Evolutionary conservation across 129 eudicot species (phyloP).

Genomic region (Cynara cardunculus): DNA sequence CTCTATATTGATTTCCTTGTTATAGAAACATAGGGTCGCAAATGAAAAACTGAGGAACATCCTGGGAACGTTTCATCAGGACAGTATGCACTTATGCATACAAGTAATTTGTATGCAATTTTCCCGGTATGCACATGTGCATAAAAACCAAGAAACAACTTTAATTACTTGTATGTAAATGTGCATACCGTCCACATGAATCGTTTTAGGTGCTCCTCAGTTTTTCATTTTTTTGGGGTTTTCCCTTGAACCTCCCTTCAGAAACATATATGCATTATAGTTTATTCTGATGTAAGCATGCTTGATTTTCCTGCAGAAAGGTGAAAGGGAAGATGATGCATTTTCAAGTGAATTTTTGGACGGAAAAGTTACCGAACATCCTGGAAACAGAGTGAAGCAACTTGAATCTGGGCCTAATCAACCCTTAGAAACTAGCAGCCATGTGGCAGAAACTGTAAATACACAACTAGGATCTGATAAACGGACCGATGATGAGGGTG

Average conservation of each 20-base stretch:
- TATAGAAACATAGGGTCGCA: too few relatives aligned
- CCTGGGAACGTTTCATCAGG: too few relatives aligned
- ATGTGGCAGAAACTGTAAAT: constrained; percentile 30
- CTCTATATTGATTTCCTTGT: not conserved
- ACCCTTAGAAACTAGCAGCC: constrained; percentile 28
- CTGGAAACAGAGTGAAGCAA: constrained; percentile 28
- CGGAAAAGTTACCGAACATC: constrained; percentile 9
- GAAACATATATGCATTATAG: not conserved
- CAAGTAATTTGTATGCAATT: too few relatives aligned
- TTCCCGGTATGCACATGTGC: too few relatives aligned
- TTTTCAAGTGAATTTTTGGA: constrained; percentile 25
- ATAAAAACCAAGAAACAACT: too few relatives aligned
- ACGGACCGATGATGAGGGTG: constrained; percentile 33
- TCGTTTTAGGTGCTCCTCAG: too few relatives aligned
- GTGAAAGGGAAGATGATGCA: constrained; percentile 29
- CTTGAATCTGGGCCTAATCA: constrained; percentile 13
- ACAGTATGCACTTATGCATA: too few relatives aligned
- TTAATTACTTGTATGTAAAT: too few relatives aligned
- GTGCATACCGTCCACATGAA: too few relatives aligned
- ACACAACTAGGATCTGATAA: constrained; percentile 14
- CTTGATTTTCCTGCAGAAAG: constrained; percentile 29
- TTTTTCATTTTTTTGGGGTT: too few relatives aligned
- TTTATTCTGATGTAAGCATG: not conserved
- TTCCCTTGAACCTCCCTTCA: too few relatives aligned
- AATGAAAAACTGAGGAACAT: too few relatives aligned